Evolutionary conservation across 2,329 filamentous ascomycete species (phyloP).

Genomic region (Penicillium sp.): DNA sequence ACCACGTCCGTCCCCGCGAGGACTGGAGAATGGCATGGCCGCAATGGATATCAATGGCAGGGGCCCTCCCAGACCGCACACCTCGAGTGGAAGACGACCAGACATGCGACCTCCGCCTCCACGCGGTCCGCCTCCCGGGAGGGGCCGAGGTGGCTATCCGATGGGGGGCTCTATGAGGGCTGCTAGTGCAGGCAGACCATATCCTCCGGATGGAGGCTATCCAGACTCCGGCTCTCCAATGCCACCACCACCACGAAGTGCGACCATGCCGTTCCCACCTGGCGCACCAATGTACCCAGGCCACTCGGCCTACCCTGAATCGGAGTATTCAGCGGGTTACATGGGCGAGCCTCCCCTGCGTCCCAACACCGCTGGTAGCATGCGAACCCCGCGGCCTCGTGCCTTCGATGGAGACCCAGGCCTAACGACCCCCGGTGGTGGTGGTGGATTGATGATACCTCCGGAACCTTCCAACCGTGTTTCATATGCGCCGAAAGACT

Average conservation of each 20-base stretch:
- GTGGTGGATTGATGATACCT: conserved; percentile 17
- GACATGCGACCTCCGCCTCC: conserved; percentile 28
- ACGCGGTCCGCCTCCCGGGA: conserved; percentile 25
- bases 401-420: conserved; percentile 24
- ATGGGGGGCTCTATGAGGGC: conserved; percentile 26
- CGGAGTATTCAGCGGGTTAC: conserved; percentile 17
- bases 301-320: conserved; percentile 35
- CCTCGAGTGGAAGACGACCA: conserved; percentile 33
- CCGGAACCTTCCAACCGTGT: conserved; percentile 21
- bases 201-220: conserved; percentile 27
- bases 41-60: conserved; percentile 39
- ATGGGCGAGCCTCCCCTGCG: conserved; percentile 22
- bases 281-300: conserved; percentile 33
- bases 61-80: conserved; percentile 37
- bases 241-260: conserved; percentile 34
- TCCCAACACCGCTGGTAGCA: conserved; percentile 28
- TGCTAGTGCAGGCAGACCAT: conserved; percentile 26
- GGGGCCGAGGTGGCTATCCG: conserved; percentile 24
- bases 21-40: conserved; percentile 40
- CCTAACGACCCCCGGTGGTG: conserved; percentile 13
- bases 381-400: conserved; percentile 22
- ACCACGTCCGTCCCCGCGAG: conserved; percentile 34
- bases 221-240: conserved; percentile 28
- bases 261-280: conserved; percentile 35
- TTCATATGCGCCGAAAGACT: conserved; percentile 37